Evolutionary conservation across 2,329 filamentous ascomycete species (phyloP).

Genomic region (Xylariaceae sp.): DNA sequence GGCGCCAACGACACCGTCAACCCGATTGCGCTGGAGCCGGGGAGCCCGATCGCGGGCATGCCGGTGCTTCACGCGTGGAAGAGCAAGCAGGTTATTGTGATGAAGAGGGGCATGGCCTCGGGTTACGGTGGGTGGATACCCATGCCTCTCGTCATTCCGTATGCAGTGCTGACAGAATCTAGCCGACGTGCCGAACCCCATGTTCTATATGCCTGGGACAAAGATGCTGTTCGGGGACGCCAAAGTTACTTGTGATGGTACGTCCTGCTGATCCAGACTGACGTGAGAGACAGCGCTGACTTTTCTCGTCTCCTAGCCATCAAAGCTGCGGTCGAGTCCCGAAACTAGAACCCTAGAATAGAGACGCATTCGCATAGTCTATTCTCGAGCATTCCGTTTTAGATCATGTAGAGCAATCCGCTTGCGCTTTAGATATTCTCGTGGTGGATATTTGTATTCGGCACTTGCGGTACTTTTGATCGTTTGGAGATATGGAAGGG

Average conservation of each 20-base stretch:
- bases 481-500: too few species aligned
- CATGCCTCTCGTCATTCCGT: background rate
- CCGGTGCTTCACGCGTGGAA: slow-evolving; percentile 91
- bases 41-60: slow-evolving; percentile 85
- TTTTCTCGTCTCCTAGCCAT: slow-evolving; percentile 29
- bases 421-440: too few species aligned
- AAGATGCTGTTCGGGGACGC: slow-evolving; percentile 93
- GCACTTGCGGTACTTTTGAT: too few species aligned
- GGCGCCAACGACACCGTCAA: slow-evolving; percentile 93
- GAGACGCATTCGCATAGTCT: background rate
- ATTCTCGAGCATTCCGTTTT: background rate
- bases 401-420: too few species aligned
- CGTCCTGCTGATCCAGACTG: slow-evolving; percentile 24
- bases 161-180: slow-evolving; percentile 5
- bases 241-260: slow-evolving; percentile 75
- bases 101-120: slow-evolving; percentile 87
- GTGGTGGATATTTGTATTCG: too few species aligned
- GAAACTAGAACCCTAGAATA: slow-evolving; percentile 9
- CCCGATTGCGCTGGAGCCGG: slow-evolving; percentile 79
- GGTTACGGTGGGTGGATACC: slow-evolving; percentile 64
- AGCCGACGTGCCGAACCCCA: slow-evolving; percentile 88
- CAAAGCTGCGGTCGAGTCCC: slow-evolving; percentile 34
- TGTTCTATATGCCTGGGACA: slow-evolving; percentile 88
- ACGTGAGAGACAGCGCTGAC: slow-evolving; percentile 2
- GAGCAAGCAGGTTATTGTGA: slow-evolving; percentile 86